These are phyloP conservation scores for Thraustochytrium sp. DNA, from an alignment of 352 stramenopile species.

Conservation along the genomic window DNA sequence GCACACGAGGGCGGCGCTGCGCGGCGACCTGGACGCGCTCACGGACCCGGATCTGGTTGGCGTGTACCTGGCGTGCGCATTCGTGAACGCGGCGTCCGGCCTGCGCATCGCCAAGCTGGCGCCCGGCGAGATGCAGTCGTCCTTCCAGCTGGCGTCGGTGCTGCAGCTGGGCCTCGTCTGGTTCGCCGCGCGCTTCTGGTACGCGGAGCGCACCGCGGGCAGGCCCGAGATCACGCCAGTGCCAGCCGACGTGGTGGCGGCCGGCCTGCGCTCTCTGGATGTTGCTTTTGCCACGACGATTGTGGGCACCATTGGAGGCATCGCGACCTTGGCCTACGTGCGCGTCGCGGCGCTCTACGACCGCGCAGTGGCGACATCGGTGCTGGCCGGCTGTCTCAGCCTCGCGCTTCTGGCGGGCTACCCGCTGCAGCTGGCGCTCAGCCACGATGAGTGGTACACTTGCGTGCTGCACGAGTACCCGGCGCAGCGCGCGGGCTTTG, in stretches of 20 bases:
- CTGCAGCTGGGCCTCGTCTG: not conserved
- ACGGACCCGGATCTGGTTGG: not conserved
- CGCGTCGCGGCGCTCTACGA: not conserved
- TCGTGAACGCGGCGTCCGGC: not conserved
- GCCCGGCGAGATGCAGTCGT: not conserved
- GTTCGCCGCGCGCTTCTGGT: not conserved
- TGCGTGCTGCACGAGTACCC: not conserved
- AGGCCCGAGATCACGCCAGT: too few species aligned
- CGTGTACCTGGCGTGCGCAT: not conserved
- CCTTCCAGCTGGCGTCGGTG: not conserved
- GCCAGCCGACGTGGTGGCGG: not conserved
- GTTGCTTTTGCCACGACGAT: not conserved
- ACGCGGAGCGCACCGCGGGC: too few species aligned
- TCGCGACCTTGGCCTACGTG: not conserved
- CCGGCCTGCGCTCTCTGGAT: not conserved
- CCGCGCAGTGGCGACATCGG: not conserved
- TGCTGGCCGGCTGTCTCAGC: not conserved
- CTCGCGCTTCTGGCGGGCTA: not conserved
- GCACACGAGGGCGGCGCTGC: not conserved
- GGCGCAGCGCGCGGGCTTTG: not conserved
- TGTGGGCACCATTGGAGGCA: not conserved
- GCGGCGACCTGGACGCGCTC: not conserved
- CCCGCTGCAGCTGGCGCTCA: conserved; percentile 1
- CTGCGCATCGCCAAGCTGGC: not conserved
- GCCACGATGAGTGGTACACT: not conserved